A percentile compares a stretch with the other conserved stretches of the same genome.
Conservation (phyloP, 2,329 filamentous ascomycete genomes). For the Epicoccum sorghinum region DNA sequence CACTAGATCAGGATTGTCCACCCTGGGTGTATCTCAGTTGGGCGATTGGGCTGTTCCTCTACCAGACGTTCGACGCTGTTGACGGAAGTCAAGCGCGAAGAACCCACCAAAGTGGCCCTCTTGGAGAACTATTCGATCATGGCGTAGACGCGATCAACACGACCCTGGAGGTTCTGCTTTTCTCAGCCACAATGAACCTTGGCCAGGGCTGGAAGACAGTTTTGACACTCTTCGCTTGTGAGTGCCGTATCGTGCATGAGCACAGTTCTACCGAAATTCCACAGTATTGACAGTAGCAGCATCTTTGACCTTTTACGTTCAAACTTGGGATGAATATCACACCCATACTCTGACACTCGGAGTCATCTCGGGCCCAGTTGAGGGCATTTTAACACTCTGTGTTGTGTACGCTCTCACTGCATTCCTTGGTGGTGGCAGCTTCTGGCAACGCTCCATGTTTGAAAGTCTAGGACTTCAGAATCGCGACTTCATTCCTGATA, state of each 20-base stretch:
- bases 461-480: conserved; percentile 71
- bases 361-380: conserved; percentile 90
- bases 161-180: conserved; percentile 88
- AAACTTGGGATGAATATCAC: conserved; percentile 99
- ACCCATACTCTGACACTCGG: conserved; percentile 94
- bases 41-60: conserved; percentile 87
- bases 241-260: conserved; percentile 4
- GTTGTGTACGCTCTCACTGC: conserved; percentile 83
- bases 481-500: conserved; percentile 67
- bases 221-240: conserved; percentile 80
- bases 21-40: conserved; percentile 94
- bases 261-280: not conserved
- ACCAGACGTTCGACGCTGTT: conserved; percentile 98
- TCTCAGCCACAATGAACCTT: conserved; percentile 89
- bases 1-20: conserved; percentile 89
- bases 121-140: conserved; percentile 97
- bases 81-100: conserved; percentile 92
- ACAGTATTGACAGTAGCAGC: conserved; percentile 54
- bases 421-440: conserved; percentile 82
- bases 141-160: conserved; percentile 96
- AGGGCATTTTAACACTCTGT: conserved; percentile 86
- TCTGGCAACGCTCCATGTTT: conserved; percentile 89
- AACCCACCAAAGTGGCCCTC: conserved; percentile 87
- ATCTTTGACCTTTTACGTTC: conserved; percentile 94
- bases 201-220: conserved; percentile 92